These are phyloP conservation scores for Plasmodium ovale DNA, from an alignment of 169 alveolate species.

Conservation along the genomic window DNA sequence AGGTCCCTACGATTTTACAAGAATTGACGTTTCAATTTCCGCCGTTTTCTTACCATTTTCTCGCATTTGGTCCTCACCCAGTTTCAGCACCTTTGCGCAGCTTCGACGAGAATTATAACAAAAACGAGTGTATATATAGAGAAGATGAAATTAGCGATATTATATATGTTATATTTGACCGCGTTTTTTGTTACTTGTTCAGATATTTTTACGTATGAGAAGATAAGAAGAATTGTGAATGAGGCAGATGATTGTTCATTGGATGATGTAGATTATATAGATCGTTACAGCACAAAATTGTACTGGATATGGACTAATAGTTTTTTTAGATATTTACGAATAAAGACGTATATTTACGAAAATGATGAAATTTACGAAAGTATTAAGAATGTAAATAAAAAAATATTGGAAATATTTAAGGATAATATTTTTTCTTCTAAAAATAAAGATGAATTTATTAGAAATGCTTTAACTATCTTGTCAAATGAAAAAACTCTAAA, in stretches of 20 bases:
- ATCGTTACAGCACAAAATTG: slow-evolving; percentile 16
- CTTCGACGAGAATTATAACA: too few species aligned
- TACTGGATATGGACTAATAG: slow-evolving; percentile 70
- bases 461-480: slow-evolving; percentile 30
- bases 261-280: slow-evolving; percentile 45
- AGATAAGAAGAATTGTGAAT: slow-evolving; percentile 32
- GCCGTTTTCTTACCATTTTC: too few species aligned
- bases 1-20: too few species aligned
- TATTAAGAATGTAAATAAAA: slow-evolving; percentile 12
- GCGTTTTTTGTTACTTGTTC: background rate
- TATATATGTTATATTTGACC: slow-evolving; percentile 9
- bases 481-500: slow-evolving; percentile 38
- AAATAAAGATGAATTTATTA: slow-evolving; percentile 44
- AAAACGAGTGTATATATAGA: too few species aligned
- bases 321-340: slow-evolving; percentile 46
- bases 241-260: slow-evolving; percentile 49
- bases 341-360: slow-evolving; percentile 55
- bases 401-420: background rate
- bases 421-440: slow-evolving; percentile 31
- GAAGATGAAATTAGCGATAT: slow-evolving; percentile 5
- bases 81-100: too few species aligned
- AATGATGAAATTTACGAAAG: slow-evolving; percentile 39
- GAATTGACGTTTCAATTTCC: too few species aligned
- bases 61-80: too few species aligned
- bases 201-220: slow-evolving; percentile 12